A percentile compares a stretch with the other conserved stretches of the same genome.
Evolutionary conservation across 345 rosid genomes (phyloP).

Genomic region (Hibiscus syriacus): DNA sequence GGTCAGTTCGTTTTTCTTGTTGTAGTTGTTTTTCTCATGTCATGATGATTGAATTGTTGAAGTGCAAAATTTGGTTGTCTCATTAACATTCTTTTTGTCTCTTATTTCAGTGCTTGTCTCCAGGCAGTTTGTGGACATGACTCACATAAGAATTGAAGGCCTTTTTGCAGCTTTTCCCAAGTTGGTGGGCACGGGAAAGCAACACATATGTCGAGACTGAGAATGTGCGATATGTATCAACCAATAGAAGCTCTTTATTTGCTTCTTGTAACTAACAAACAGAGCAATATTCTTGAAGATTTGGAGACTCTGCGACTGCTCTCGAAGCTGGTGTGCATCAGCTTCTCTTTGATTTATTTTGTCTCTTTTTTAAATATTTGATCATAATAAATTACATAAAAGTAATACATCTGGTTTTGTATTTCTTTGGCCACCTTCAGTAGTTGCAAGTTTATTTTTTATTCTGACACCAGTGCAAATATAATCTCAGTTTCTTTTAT

Average conservation of each 20-base stretch:
- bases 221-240: slow-evolving; percentile 98
- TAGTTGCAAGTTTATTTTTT: not conserved
- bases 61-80: not conserved
- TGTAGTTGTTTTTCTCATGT: not conserved
- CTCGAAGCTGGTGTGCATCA: slow-evolving; percentile 77
- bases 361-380: not conserved
- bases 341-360: slow-evolving; percentile 4
- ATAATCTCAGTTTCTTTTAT: not conserved
- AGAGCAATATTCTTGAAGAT: slow-evolving; percentile 97
- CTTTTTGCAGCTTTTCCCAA: slow-evolving; percentile 99
- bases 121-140: slow-evolving; percentile 96
- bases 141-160: slow-evolving; percentile 90
- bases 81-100: slow-evolving; percentile 7
- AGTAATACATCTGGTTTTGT: not conserved
- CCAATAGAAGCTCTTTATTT: slow-evolving; percentile 83
- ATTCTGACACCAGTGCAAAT: not conserved
- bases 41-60: not conserved
- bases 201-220: slow-evolving; percentile 96
- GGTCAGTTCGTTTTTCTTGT: slow-evolving; percentile 37
- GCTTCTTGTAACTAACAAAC: slow-evolving; percentile 91
- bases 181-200: slow-evolving; percentile 92
- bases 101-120: slow-evolving; percentile 71
- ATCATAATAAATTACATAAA: not conserved
- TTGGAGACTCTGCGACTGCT: slow-evolving; percentile 88
- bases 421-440: not conserved